Evolutionary conservation across 768 basidiomycete genomes (phyloP), one percentile per base, ranked within the genome.

Genomic region (Tulasnella sp.): DNA sequence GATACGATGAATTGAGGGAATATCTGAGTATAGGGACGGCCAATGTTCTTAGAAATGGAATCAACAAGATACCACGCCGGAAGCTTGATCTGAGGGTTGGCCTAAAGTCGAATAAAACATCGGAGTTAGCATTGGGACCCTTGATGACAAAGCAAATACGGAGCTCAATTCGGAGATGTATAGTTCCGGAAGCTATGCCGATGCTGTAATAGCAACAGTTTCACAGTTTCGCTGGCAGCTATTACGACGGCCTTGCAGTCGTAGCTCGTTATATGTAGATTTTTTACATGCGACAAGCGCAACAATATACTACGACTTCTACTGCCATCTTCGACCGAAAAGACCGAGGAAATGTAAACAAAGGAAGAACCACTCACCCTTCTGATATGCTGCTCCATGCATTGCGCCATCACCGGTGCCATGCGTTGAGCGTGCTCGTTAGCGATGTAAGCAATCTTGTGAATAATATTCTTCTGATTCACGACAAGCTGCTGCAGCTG

Each of bases 11-110:
- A 76, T 8, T 78, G 73, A 9, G 83, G 74, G 60, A 99, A 91
- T 56, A 81, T 76, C 54, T 79, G 78, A 27, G 87, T 85, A 67
- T 96, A 98, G 19, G 92, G 92, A 24, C 87, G 79, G 57, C 80
- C 92, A 29, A 92, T 80, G 69, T 98, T 98, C 66, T 99, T 99
- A 49, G 87, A 87, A 53, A 99, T 90, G 12, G 92, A 92, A 62
- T 98, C 95, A 62, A 99, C 73, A 5, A 98, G 76, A 63, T 98
- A 99, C 60, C 96, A 90, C 0, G 84, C 75, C 1, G 95, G 93
- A 6, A 99, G 72, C 67, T 95, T 92, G 73, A 86, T 82, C 72
- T 78, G 82, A 19, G 83, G 78, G 16, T 81, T 80, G 10, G 90
- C 89, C 93, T 98, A 67, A 62, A 32, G 48, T 42, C 45, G 57